Evolutionary conservation across 179 eudicot species (phyloP).

Genomic region (Heliamphora pulchella): DNA sequence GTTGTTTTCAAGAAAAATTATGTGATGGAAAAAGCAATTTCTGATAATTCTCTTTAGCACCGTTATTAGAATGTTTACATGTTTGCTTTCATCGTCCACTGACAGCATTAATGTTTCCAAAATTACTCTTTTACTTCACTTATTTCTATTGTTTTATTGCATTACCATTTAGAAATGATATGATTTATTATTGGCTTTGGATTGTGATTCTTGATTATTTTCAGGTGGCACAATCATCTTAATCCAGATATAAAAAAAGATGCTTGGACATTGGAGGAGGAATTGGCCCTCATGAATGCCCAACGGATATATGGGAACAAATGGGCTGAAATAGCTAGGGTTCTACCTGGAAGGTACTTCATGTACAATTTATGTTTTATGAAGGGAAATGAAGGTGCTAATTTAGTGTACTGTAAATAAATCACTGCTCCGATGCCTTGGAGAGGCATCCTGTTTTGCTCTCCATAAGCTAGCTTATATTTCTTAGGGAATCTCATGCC

Average conservation of each 20-base stretch:
- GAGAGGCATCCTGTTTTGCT: no score
- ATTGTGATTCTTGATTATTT: slow-evolving; percentile 14
- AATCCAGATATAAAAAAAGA: slow-evolving; percentile 89
- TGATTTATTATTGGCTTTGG: no score
- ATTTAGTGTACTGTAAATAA: neutral
- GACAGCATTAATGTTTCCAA: neutral
- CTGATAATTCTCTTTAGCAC: neutral
- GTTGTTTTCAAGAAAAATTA: neutral
- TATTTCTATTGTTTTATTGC: neutral
- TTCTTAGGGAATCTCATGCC: neutral
- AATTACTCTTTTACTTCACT: neutral
- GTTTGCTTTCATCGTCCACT: neutral
- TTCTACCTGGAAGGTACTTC: slow-evolving; percentile 79
- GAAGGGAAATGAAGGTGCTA: neutral
- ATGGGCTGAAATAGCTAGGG: slow-evolving; percentile 97
- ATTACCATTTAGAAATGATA: neutral
- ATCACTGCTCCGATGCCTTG: no score
- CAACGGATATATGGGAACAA: slow-evolving; percentile 76
- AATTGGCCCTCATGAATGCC: slow-evolving; percentile 73
- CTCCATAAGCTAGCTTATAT: no score
- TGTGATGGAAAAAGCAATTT: neutral
- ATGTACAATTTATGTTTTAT: neutral
- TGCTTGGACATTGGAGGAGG: slow-evolving; percentile 92
- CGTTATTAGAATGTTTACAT: neutral
- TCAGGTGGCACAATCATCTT: slow-evolving; percentile 99